Conservation (phyloP, 2,329 filamentous ascomycete species). For the Pseudogymnoascus sp. region DNA sequence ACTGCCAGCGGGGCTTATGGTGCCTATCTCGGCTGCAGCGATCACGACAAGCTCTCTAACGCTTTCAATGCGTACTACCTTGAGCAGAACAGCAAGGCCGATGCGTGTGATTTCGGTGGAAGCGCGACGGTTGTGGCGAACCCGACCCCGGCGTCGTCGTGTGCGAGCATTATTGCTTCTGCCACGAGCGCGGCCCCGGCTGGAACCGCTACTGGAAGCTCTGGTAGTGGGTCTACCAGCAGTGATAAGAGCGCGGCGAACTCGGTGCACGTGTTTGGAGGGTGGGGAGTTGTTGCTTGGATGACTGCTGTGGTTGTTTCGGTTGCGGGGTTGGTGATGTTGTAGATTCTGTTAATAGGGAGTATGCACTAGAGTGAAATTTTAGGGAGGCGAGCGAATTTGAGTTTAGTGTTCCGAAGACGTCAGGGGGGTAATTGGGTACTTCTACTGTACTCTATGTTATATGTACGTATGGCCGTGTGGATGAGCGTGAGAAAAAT, state of each 20-base stretch:
- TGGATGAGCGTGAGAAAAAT: too few species aligned
- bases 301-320: background rate
- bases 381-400: background rate
- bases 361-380: too few species aligned
- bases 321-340: background rate
- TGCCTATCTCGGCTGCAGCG: slow-evolving; percentile 66
- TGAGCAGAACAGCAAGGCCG: slow-evolving; percentile 29
- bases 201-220: background rate
- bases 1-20: slow-evolving; percentile 61
- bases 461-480: background rate
- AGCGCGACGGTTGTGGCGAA: slow-evolving; percentile 47
- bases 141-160: slow-evolving; percentile 46
- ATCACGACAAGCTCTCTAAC: slow-evolving; percentile 61
- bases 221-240: background rate
- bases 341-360: background rate
- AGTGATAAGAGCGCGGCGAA: background rate
- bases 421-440: background rate
- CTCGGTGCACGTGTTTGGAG: background rate
- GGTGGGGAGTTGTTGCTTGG: background rate
- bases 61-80: slow-evolving; percentile 58
- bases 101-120: slow-evolving; percentile 64
- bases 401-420: background rate
- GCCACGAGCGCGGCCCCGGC: background rate
- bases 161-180: background rate
- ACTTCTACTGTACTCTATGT: background rate